Conservation (phyloP, 352 stramenopile genomes). For the Phytophthora megakarya region DNA sequence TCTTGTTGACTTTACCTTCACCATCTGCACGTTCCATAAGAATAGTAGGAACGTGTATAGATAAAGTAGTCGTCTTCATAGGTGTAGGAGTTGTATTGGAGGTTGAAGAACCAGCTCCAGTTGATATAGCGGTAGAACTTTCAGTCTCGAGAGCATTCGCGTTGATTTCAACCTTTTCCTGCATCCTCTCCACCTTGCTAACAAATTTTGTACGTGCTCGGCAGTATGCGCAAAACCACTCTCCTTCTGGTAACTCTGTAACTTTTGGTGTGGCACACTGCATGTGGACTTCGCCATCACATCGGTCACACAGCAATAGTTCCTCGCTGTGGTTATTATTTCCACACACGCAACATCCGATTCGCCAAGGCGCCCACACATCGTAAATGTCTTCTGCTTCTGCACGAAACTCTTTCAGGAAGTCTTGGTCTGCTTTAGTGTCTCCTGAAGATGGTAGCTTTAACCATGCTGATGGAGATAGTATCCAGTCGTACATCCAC, state of each 20-base stretch:
- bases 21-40: constrained; percentile 49
- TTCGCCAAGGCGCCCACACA: constrained; percentile 77
- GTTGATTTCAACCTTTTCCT: constrained; percentile 14
- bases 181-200: constrained; percentile 34
- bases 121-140: background rate
- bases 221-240: constrained; percentile 87
- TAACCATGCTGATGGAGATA: constrained; percentile 81
- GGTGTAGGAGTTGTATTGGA: constrained; percentile 6
- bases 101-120: background rate
- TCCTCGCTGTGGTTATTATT: constrained; percentile 80
- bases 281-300: constrained; percentile 89
- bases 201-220: constrained; percentile 59
- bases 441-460: constrained; percentile 61
- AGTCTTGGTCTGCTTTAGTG: constrained; percentile 45
- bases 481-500: constrained; percentile 87
- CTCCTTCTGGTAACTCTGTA: constrained; percentile 68
- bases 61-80: constrained; percentile 6
- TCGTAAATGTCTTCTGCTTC: constrained; percentile 72
- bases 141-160: constrained; percentile 2
- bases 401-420: constrained; percentile 66
- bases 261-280: constrained; percentile 76
- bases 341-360: constrained; percentile 76
- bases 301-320: constrained; percentile 85
- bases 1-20: constrained; percentile 81
- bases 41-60: constrained; percentile 51